phyloP scores from a whole-genome alignment of 2,329 filamentous ascomycete genomes.

The Botrytis medusae region DNA sequence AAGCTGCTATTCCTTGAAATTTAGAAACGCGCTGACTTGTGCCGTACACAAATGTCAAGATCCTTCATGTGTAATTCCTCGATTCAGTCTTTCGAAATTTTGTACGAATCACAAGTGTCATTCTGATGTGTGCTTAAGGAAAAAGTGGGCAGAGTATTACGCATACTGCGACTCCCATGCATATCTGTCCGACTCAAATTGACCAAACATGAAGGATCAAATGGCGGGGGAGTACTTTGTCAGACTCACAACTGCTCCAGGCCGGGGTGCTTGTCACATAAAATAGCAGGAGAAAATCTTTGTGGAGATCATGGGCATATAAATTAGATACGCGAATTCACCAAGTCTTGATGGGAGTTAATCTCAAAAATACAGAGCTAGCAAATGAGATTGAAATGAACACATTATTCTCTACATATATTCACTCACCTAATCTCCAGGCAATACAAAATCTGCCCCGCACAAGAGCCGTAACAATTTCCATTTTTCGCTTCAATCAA shows the following conservation, averaged over 20 bases:
- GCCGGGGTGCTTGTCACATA: not conserved
- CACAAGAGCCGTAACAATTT: not conserved
- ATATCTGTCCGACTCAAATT: not conserved
- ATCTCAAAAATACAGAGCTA: too few species aligned
- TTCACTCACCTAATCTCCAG: not conserved
- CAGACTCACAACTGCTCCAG: not conserved
- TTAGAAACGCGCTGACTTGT: accelerated
- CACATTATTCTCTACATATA: not conserved
- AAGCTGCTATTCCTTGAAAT: not conserved
- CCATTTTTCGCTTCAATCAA: not conserved
- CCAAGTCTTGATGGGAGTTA: not conserved
- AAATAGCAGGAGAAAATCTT: accelerated
- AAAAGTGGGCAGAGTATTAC: accelerated
- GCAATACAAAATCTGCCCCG: not conserved
- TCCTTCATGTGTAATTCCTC: accelerated
- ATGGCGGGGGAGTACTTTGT: not conserved
- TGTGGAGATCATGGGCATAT: not conserved
- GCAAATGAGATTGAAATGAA: too few species aligned
- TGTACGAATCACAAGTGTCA: not conserved
- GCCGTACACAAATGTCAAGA: not conserved
- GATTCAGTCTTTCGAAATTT: not conserved
- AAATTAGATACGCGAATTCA: not conserved
- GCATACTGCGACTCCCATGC: not conserved
- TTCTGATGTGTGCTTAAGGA: not conserved
- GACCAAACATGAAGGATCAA: not conserved